Conservation (phyloP, 75 land plant species). For the Selaginella moellendorffii region DNA sequence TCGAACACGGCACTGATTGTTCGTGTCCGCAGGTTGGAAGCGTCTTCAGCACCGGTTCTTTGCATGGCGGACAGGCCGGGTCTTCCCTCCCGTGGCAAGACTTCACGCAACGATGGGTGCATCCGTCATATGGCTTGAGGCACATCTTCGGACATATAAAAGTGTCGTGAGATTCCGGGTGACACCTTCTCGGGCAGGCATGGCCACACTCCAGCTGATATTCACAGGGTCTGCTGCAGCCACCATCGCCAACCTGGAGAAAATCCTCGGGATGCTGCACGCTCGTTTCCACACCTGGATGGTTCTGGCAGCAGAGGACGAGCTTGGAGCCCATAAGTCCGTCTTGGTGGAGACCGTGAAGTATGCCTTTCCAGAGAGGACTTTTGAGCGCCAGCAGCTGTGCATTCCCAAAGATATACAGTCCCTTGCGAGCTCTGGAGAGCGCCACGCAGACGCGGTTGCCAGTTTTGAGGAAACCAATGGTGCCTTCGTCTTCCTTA, state of each 20-base stretch:
- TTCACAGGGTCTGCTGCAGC: slow-evolving; percentile 15
- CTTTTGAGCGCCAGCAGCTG: slow-evolving; percentile 15
- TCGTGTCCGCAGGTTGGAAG: slow-evolving; percentile 19
- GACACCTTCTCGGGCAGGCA: slow-evolving; percentile 16
- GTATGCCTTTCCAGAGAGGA: slow-evolving; percentile 11
- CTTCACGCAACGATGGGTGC: slow-evolving; percentile 14
- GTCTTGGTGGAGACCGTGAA: neutral
- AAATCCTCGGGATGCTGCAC: slow-evolving; percentile 8
- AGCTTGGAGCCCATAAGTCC: slow-evolving; percentile 10
- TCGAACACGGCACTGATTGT: neutral
- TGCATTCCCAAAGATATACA: slow-evolving; percentile 27
- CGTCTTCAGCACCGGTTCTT: slow-evolving; percentile 1
- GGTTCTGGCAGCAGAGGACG: slow-evolving; percentile 11
- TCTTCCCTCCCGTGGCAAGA: slow-evolving; percentile 16
- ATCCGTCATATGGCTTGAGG: neutral
- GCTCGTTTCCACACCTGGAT: slow-evolving; percentile 12
- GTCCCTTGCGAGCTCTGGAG: slow-evolving; percentile 24
- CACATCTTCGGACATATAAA: slow-evolving; percentile 12
- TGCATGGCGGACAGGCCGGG: slow-evolving; percentile 16
- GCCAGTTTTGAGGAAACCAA: slow-evolving; percentile 16
- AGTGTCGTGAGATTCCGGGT: slow-evolving; percentile 18
- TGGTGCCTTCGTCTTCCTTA: slow-evolving; percentile 13
- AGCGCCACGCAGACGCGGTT: slow-evolving; percentile 27
- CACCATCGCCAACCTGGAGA: slow-evolving; percentile 14
- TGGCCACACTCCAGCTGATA: slow-evolving; percentile 20